Conservation (phyloP, 116 monocot species). For the Posidonia oceanica region DNA sequence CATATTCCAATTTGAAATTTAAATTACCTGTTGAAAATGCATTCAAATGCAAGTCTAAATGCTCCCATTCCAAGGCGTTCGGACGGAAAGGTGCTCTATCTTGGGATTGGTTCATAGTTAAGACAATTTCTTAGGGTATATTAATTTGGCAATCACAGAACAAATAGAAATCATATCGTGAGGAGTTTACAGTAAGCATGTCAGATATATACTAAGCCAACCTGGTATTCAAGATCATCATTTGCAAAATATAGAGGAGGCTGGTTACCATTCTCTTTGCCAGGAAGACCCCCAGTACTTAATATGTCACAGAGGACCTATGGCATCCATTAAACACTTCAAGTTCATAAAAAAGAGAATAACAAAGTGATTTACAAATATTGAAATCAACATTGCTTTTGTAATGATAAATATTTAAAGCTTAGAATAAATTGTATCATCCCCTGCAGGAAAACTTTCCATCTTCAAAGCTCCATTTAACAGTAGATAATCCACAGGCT, state of each 20-base stretch:
- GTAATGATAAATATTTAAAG: background rate
- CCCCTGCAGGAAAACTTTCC: background rate
- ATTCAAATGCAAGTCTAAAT: slow-evolving; percentile 86
- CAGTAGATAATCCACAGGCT: background rate
- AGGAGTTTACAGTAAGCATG: background rate
- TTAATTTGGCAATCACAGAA: background rate
- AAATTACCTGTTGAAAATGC: slow-evolving; percentile 76
- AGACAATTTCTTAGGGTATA: background rate
- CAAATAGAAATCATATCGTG: too few relatives aligned
- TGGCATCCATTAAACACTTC: background rate
- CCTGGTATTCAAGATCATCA: slow-evolving; percentile 98
- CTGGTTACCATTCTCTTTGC: slow-evolving; percentile 53
- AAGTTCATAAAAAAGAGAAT: background rate
- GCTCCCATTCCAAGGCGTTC: slow-evolving; percentile 99
- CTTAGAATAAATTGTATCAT: too few relatives aligned
- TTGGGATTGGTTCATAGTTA: slow-evolving; percentile 7
- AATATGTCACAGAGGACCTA: slow-evolving; percentile 92
- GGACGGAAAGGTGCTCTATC: slow-evolving; percentile 76
- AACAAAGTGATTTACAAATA: background rate
- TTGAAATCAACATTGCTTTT: slow-evolving; percentile 1
- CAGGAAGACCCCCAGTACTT: slow-evolving; percentile 76
- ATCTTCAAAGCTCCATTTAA: background rate
- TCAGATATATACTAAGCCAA: slow-evolving; percentile 4
- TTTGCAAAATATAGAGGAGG: slow-evolving; percentile 89
- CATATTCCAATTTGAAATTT: background rate